Base-by-base conservation (phyloP, 2,329 filamentous ascomycete species). In the Cordyceps javanica region DNA sequence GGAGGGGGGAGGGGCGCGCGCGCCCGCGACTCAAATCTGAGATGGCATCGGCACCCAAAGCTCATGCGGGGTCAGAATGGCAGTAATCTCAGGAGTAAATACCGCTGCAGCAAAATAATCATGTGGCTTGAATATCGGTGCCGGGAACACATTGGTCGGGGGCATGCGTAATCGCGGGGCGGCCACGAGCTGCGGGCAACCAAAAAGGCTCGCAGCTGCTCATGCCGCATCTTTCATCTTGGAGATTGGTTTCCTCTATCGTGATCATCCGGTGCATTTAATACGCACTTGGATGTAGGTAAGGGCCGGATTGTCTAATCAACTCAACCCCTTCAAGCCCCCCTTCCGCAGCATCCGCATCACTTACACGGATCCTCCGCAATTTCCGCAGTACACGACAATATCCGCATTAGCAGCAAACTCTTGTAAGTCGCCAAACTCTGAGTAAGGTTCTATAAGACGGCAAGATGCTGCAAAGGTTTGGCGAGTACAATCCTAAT, bases 381-480 rank as follows among this genome's bases (percentile, higher is more conserved):
- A 57, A 19, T 57, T 52, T 57, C 55, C 55, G 55, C 55, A 57
- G 38, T 51, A 49, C 51, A 19, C 51, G 32, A 10, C 39, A 41
- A 54, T 42, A 41, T 41, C 32, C 54, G 54, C 54, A 32, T 30
- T 14, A 38, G 32, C 44, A 39, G n/a, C 44, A 19, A n/a, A n/a
- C 42, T 55, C 32, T 26, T 41, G 34, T 57, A 42, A 50, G 45
- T 57, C 45, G 45, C 6, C 9, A 16, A 21, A n/a, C n/a, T n/a
- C 8, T 3, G 16, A 25, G 42, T 13, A 11, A 45, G n/a, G 19
- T 3, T 46, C 45, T 54, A 54, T 51, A 50, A 36, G 14, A 45
- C 13, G 30, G 4, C 26, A 36, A 39, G 26, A 11, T 21, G 25
- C 39, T 34, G 11, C 28, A 16, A 2, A 8, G 14, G 9, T 36